Base-by-base conservation (phyloP, 1,284 basidiomycete species). In the Coniophora puteana region DNA sequence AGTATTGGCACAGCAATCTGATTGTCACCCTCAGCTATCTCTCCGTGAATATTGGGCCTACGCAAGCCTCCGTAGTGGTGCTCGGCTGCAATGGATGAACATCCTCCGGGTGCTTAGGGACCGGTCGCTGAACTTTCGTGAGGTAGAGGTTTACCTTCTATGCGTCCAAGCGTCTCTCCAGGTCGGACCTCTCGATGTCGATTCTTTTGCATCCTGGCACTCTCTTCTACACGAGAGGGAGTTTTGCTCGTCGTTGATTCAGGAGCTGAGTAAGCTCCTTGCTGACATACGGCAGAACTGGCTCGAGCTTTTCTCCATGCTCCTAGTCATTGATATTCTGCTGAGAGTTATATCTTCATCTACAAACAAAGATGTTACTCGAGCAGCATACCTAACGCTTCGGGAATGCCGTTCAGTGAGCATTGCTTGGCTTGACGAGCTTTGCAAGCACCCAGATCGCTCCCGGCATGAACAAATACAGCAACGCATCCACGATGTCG, bases 81-180 rank as follows among this genome's bases (percentile, higher is more conserved):
- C 54, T 5, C 51, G 49, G 1, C 47, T 76, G 0, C 75, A 77
- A 34, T 77, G 74, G 74, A 47, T 69, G 29, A 78, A 76, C 42
- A 66, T 77, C 12, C 50, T 63, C 5, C 58, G 66, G 17, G 72
- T 70, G 44, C 45, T 76, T 13, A 53, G 56, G 8, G 58, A 61
- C 10, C 55, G 59, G 23, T 46, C 47, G 1, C 48, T 78, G 23
- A 63, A 55, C 1, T 68, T 74, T 37, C 49, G 54, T 18, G 45
- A 53, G 3, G 54, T 59, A 4, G 69, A 65, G 18, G 71, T 76
- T 0, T 58, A 68, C 41, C 32, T 55, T 2, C 53, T 78, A 3
- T 17, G 74, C 2, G 53, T 50, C 10, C 72, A 74, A 38, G 61
- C 71, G 16, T 59, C 57, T 5, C 67, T 59, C 49, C 71, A 76